Percentiles rank a stretch among this genome's conserved stretches.
Conservation (phyloP, 1,139 yeast species). For the Torulaspora pretoriensis region DNA sequence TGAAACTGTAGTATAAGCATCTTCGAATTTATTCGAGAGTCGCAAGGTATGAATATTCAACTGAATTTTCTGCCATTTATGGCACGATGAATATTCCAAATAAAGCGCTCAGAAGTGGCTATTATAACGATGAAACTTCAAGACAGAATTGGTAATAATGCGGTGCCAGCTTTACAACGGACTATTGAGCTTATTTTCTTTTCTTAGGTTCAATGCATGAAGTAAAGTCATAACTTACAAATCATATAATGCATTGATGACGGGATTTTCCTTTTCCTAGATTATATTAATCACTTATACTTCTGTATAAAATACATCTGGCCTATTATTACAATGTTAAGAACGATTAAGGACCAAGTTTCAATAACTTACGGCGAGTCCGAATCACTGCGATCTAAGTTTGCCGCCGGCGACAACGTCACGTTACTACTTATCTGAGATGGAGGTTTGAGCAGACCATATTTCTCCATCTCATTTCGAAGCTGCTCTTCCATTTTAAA, state of each 20-base stretch:
- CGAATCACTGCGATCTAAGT: constrained; percentile 3
- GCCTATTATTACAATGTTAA: not conserved
- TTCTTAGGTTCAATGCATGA: too few species aligned
- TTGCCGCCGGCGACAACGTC: constrained; percentile 8
- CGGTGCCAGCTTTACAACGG: too few species aligned
- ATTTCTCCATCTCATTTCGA: constrained; percentile 16
- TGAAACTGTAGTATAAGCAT: constrained; percentile 34
- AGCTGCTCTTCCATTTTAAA: constrained; percentile 30
- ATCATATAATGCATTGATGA: too few species aligned
- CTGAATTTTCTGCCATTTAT: too few species aligned
- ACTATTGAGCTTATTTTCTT: too few species aligned
- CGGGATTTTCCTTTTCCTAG: too few species aligned
- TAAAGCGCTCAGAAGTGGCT: too few species aligned
- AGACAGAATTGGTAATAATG: too few species aligned
- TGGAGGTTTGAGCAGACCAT: constrained; percentile 18
- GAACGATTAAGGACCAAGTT: not conserved
- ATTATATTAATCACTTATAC: constrained; percentile 43
- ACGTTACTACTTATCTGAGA: constrained; percentile 4
- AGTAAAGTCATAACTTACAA: too few species aligned
- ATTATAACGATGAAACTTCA: too few species aligned
- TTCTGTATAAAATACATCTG: constrained; percentile 30
- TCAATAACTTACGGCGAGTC: not conserved
- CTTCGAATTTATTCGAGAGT: not conserved
- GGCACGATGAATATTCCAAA: too few species aligned
- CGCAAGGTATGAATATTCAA: too few species aligned